These are phyloP conservation scores for Phialocephala sp. DNA, from an alignment of 2,329 filamentous ascomycete genomes.

Conservation along the genomic window DNA sequence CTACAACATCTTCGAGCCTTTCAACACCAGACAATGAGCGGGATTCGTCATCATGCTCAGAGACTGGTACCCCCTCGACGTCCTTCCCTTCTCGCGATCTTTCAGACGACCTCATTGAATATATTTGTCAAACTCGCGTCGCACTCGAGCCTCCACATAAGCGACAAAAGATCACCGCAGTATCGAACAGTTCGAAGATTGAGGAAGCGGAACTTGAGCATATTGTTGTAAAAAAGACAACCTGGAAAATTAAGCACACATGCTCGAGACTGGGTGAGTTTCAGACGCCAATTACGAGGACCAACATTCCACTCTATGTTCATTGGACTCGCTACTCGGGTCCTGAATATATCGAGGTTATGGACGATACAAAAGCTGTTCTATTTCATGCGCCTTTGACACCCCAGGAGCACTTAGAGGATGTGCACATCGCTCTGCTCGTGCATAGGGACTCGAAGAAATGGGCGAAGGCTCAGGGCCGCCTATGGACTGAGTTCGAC, in stretches of 20 bases:
- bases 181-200: neutral
- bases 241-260: constrained; percentile 31
- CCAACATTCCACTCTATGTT: constrained; percentile 29
- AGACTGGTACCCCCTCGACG: constrained; percentile 15
- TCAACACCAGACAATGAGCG: constrained; percentile 11
- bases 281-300: constrained; percentile 31
- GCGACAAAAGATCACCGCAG: constrained; percentile 29
- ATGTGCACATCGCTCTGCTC: constrained; percentile 35
- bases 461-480: constrained; percentile 34
- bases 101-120: constrained; percentile 33
- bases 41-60: constrained; percentile 20
- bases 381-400: constrained; percentile 32
- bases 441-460: constrained; percentile 34
- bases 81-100: constrained; percentile 19
- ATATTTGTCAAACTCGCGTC: constrained; percentile 16
- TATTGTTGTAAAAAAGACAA: constrained; percentile 37
- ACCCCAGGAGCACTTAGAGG: constrained; percentile 25
- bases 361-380: constrained; percentile 26
- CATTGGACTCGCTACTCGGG: constrained; percentile 22
- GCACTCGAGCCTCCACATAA: constrained; percentile 34
- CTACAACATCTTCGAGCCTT: constrained; percentile 12
- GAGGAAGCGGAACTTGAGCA: constrained; percentile 28
- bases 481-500: constrained; percentile 39
- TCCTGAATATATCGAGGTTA: constrained; percentile 34
- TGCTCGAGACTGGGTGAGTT: constrained; percentile 24